Evolutionary conservation across 495 filamentous ascomycete genomes (phyloP), one percentile per base, ranked within the genome.

Genomic region (Penicillium crystallinum): DNA sequence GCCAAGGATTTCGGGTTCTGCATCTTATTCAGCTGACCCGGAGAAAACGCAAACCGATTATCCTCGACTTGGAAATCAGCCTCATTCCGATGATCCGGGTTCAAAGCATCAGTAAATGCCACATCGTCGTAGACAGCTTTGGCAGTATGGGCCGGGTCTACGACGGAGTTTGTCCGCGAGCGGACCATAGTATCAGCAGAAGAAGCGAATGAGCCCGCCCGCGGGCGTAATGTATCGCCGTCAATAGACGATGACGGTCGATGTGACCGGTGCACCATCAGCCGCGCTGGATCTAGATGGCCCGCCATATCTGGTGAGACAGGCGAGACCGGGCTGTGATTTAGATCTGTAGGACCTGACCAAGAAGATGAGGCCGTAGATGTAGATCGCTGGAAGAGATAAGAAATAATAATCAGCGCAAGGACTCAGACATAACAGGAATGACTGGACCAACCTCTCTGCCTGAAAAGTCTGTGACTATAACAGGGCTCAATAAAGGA

Each of bases 1-100:
- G 85, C 74, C 14, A 89, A 66, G 43, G 79, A 88, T 66, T 91
- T 91, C 9, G 87, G 87, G 55, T 88, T 84, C 30, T 87, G 74
- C 71, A 88, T 77, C 59, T 90, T 91, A 60, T 83, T 84, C 39
- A 91, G 69, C 62, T 87, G 79, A 7, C 87, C 87, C 0, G 85
- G 81, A 9, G 77, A 82, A 57, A 82, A 90, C 33, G 84, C 85
- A 58, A 90, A 91, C 3, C 80, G 81, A 56, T 86, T 90, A 50
- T 88, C 70, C 12, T 77, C 66, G 3, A 87, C 79, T 15, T 78
- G 55, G 63, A 88, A 90, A 57, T 87, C 84, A 9, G 67, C 68
- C 50, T 86, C 82, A 51, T 76, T 78, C 8, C 80, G 81, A 43
- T 78, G 77, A 64, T 91, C 86, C 0, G 89, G 84, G 6, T 73